Conservation (phyloP, 2,329 filamentous ascomycete species). For the Eutypa lata region DNA sequence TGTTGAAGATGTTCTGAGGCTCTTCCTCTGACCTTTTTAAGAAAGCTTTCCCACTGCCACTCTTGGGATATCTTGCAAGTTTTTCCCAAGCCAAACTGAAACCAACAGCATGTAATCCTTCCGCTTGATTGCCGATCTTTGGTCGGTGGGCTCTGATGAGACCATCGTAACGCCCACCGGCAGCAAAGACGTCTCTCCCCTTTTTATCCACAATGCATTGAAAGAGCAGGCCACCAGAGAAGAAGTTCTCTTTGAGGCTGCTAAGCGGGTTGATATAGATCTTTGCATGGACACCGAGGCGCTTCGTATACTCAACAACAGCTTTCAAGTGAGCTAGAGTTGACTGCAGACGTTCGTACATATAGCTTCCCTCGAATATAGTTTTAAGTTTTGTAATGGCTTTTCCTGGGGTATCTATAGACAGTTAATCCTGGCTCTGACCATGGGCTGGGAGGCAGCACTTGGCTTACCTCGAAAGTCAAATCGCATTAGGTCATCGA, state of each 20-base stretch:
- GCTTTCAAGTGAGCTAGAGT: conserved; percentile 78
- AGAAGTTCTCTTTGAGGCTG: conserved; percentile 90
- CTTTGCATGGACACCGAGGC: conserved; percentile 71
- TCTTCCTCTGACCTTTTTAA: conserved; percentile 71
- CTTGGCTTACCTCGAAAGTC: conserved; percentile 71
- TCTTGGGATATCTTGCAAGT: conserved; percentile 63
- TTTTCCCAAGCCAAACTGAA: conserved; percentile 90
- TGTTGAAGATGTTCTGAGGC: conserved; percentile 54
- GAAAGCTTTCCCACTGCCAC: conserved; percentile 49
- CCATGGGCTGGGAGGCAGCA: neutral
- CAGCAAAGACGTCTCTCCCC: conserved; percentile 81
- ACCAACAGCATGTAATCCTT: conserved; percentile 79
- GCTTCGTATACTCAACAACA: conserved; percentile 72
- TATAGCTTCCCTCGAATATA: conserved; percentile 60
- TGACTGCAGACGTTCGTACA: conserved; percentile 70
- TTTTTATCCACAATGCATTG: conserved; percentile 87
- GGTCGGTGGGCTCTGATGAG: conserved; percentile 82
- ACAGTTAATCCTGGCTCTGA: conserved; percentile 8
- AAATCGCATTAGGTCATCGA: conserved; percentile 87
- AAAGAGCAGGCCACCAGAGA: conserved; percentile 80
- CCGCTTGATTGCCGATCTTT: conserved; percentile 58
- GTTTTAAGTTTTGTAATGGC: conserved; percentile 57
- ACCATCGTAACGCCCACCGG: conserved; percentile 88
- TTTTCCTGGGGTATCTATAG: conserved; percentile 51
- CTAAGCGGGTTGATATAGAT: conserved; percentile 82